phyloP scores from a whole-genome alignment of 2,329 filamentous ascomycete species.

The Penicillium griseofulvum region DNA sequence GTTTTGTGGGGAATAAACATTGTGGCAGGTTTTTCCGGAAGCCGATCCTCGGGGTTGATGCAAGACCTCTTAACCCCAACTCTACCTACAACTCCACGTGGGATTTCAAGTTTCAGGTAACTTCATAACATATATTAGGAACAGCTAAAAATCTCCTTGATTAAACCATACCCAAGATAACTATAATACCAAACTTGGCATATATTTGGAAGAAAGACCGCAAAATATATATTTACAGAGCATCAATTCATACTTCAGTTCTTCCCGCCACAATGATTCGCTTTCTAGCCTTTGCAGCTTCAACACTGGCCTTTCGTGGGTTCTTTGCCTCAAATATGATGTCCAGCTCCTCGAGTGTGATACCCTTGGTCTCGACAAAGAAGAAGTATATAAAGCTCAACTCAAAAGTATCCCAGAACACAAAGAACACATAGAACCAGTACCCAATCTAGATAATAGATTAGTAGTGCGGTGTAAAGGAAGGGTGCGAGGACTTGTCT shows the following conservation, averaged over 20 bases:
- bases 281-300: not conserved
- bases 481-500: not conserved
- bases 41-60: too few relatives aligned
- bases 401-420: not conserved
- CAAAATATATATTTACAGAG: not conserved
- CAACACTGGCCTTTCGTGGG: not conserved
- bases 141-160: too few relatives aligned
- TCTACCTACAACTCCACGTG: too few relatives aligned
- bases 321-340: not conserved
- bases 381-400: not conserved
- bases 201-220: not conserved
- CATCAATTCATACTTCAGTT: not conserved
- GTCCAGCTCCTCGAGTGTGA: not conserved
- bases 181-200: not conserved
- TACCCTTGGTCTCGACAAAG: not conserved
- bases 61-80: too few relatives aligned
- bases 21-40: too few relatives aligned
- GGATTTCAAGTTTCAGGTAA: too few relatives aligned
- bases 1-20: too few relatives aligned
- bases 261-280: not conserved
- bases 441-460: not conserved
- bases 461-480: not conserved
- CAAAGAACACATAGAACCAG: not conserved
- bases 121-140: too few relatives aligned
- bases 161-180: not conserved